Conservation (phyloP, 2,329 filamentous ascomycete species). For the Epichloe festucae region DNA sequence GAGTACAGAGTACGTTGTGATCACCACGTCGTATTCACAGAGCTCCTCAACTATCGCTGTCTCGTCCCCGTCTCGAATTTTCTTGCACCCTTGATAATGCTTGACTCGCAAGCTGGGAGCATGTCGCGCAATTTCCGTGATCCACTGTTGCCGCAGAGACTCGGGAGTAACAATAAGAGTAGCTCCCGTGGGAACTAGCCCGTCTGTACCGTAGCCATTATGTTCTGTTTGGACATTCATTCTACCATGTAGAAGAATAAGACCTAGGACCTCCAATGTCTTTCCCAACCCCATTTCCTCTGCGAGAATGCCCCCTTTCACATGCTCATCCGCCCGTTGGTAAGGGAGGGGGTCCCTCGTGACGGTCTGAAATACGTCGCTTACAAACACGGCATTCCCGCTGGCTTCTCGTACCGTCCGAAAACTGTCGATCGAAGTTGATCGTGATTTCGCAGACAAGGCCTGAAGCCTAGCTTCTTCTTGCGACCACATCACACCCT, state of each 20-base stretch:
- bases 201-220: constrained; percentile 23
- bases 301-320: constrained; percentile 53
- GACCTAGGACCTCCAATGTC: constrained; percentile 60
- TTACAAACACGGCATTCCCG: constrained; percentile 37
- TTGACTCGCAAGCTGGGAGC: constrained; percentile 43
- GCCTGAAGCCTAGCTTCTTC: constrained; percentile 10
- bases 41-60: constrained; percentile 30
- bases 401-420: constrained; percentile 20
- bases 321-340: constrained; percentile 22
- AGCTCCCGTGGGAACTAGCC: constrained; percentile 36
- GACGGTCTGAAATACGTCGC: constrained; percentile 48
- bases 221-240: background rate
- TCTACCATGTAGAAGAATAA: constrained; percentile 50
- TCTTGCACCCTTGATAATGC: constrained; percentile 40
- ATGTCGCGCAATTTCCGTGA: constrained; percentile 44
- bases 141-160: constrained; percentile 47
- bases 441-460: constrained; percentile 3
- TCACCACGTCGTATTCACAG: constrained; percentile 41
- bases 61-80: constrained; percentile 21
- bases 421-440: constrained; percentile 15
- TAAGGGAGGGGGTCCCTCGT: constrained; percentile 36
- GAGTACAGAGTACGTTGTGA: constrained; percentile 59
- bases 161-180: constrained; percentile 50
- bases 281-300: constrained; percentile 81
- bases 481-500: constrained; percentile 41